These are phyloP conservation scores for Leccinum fibrillosum DNA, from an alignment of 768 basidiomycete species.

Conservation along the genomic window DNA sequence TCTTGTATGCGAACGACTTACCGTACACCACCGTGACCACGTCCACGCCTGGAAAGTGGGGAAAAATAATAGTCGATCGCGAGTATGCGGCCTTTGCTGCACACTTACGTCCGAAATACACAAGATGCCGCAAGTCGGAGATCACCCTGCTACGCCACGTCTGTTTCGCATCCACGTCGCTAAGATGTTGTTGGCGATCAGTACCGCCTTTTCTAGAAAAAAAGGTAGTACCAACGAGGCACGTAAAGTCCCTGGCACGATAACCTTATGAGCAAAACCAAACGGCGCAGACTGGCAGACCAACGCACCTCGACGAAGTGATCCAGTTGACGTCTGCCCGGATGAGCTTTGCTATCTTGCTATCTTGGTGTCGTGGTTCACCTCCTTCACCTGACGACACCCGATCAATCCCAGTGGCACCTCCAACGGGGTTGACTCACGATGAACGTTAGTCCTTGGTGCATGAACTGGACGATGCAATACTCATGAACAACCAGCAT, in stretches of 20 bases:
- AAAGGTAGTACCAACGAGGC: conserved; percentile 19
- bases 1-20: conserved; percentile 29
- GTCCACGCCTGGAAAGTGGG: conserved; percentile 32
- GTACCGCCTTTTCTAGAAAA: neutral
- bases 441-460: conserved; percentile 80
- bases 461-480: conserved; percentile 60
- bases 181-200: conserved; percentile 28
- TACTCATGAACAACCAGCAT: conserved; percentile 1
- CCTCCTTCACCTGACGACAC: conserved; percentile 6
- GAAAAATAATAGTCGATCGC: neutral
- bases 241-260: conserved; percentile 68
- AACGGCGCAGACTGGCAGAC: neutral
- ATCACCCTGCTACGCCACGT: conserved; percentile 62
- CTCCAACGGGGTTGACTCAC: conserved; percentile 37
- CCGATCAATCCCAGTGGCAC: neutral
- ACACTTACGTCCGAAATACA: conserved; percentile 70
- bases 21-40: conserved; percentile 73
- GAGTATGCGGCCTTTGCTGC: neutral
- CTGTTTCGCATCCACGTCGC: conserved; percentile 74
- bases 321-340: conserved; percentile 82
- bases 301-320: conserved; percentile 60
- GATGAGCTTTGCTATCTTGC: conserved; percentile 62
- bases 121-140: conserved; percentile 44
- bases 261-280: neutral
- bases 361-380: conserved; percentile 63